Evolutionary conservation across 1,139 yeast species (phyloP).

Genomic region (Yamadazyma blattariae): DNA sequence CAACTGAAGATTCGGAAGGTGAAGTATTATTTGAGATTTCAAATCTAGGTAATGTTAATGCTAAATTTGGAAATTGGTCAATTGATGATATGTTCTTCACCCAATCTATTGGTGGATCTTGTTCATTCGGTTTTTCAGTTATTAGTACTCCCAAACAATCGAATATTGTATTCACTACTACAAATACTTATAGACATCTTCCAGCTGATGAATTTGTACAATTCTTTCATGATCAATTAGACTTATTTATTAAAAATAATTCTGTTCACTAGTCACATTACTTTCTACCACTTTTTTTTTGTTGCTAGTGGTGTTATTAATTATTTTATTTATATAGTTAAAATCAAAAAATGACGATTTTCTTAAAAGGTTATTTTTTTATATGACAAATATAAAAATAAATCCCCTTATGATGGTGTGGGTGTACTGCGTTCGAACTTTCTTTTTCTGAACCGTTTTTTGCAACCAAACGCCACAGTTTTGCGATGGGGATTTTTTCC

Average conservation of each 20-base stretch:
- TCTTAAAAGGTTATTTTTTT: too few relatives aligned
- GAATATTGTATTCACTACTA: conserved; percentile 21
- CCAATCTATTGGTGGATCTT: conserved; percentile 22
- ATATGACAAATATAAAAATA: too few relatives aligned
- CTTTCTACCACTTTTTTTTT: too few relatives aligned
- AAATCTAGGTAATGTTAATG: conserved; percentile 22
- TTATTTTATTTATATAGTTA: too few relatives aligned
- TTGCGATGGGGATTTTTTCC: too few relatives aligned
- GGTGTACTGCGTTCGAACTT: too few relatives aligned
- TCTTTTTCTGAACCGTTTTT: too few relatives aligned
- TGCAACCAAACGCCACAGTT: conserved; percentile 5
- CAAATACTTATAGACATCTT: conserved; percentile 13
- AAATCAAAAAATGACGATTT: too few relatives aligned
- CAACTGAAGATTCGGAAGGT: conserved; percentile 9
- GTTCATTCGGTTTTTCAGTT: conserved; percentile 19
- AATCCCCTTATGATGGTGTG: too few relatives aligned
- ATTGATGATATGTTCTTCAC: conserved; percentile 23
- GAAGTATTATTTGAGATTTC: conserved; percentile 22
- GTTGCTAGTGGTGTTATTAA: too few relatives aligned
- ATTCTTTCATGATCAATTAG: conserved; percentile 1
- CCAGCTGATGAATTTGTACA: conserved; percentile 2
- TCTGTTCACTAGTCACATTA: too few relatives aligned
- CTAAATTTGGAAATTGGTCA: conserved; percentile 14
- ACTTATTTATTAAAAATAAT: conserved; percentile 1
- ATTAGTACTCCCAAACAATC: conserved; percentile 21